Conservation (phyloP, 1,284 basidiomycete species). For the Ganoderma leucocontextum region DNA sequence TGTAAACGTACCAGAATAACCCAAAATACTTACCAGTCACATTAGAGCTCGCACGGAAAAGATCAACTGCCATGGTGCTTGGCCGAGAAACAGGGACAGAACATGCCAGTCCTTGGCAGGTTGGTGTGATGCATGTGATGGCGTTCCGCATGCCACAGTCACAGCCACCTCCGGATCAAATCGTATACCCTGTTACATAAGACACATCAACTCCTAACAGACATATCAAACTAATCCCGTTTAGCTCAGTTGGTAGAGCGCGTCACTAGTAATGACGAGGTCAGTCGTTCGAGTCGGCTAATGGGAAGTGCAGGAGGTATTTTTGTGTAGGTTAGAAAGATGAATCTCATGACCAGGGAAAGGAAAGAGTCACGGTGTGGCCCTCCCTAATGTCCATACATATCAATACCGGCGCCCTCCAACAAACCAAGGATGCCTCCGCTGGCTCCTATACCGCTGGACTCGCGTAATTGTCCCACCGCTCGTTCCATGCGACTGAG, state of each 20-base stretch:
- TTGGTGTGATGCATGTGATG: background rate
- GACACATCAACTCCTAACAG: too few species aligned
- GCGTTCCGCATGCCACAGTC: background rate
- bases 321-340: too few species aligned
- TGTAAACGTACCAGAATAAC: background rate
- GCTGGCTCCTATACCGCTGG: conserved; percentile 26
- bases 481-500: conserved; percentile 60
- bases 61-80: too few species aligned
- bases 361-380: too few species aligned
- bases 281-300: conserved; percentile 17
- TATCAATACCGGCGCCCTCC: conserved; percentile 50
- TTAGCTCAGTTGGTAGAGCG: conserved; percentile 68
- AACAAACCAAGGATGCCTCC: conserved; percentile 53
- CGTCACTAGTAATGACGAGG: conserved; percentile 54
- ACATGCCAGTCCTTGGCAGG: background rate
- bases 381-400: background rate
- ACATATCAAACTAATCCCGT: too few species aligned
- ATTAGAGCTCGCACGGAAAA: too few species aligned
- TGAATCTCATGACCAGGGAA: too few species aligned
- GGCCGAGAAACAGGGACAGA: too few species aligned
- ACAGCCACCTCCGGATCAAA: background rate
- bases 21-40: background rate
- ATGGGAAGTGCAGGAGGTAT: too few species aligned
- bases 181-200: too few species aligned
- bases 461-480: conserved; percentile 44